Conservation (phyloP, 2,329 filamentous ascomycete genomes). For the Phoma sp. region DNA sequence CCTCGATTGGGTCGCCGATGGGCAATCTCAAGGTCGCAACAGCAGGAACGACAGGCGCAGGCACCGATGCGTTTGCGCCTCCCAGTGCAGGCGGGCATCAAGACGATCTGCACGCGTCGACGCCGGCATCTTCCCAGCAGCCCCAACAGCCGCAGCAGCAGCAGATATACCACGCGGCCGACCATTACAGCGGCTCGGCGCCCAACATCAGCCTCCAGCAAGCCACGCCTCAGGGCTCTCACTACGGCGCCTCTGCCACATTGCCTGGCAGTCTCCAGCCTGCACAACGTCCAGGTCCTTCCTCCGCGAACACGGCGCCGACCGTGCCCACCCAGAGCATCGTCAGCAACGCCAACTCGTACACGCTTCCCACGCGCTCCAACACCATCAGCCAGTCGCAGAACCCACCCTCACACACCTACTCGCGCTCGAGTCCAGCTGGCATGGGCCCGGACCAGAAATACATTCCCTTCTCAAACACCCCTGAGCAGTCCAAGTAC, state of each 20-base stretch:
- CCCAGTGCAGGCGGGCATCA: conserved; percentile 50
- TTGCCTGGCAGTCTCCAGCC: conserved; percentile 67
- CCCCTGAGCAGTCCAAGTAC: conserved; percentile 63
- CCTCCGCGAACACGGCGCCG: conserved; percentile 64
- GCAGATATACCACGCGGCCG: conserved; percentile 56
- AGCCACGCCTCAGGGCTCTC: conserved; percentile 54
- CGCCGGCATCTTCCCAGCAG: conserved; percentile 45
- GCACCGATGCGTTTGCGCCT: conserved; percentile 54
- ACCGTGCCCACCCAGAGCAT: conserved; percentile 62
- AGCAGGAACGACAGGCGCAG: conserved; percentile 50
- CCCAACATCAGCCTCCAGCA: conserved; percentile 68
- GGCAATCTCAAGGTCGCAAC: conserved; percentile 50
- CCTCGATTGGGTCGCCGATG: conserved; percentile 55
- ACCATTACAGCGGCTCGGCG: conserved; percentile 55
- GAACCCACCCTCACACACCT: conserved; percentile 56
- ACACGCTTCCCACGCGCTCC: conserved; percentile 70
- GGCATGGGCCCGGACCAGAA: conserved; percentile 64
- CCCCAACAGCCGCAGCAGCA: conserved; percentile 14
- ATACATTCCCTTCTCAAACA: conserved; percentile 68
- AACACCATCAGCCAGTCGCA: conserved; percentile 66
- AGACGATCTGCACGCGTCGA: conserved; percentile 63
- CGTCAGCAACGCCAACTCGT: conserved; percentile 63
- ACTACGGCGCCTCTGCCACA: conserved; percentile 53
- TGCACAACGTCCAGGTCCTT: conserved; percentile 59
- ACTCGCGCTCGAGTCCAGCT: conserved; percentile 85